These are phyloP conservation scores for Pugionium dolabratum DNA, from an alignment of 345 rosid genomes.

Conservation along the genomic window DNA sequence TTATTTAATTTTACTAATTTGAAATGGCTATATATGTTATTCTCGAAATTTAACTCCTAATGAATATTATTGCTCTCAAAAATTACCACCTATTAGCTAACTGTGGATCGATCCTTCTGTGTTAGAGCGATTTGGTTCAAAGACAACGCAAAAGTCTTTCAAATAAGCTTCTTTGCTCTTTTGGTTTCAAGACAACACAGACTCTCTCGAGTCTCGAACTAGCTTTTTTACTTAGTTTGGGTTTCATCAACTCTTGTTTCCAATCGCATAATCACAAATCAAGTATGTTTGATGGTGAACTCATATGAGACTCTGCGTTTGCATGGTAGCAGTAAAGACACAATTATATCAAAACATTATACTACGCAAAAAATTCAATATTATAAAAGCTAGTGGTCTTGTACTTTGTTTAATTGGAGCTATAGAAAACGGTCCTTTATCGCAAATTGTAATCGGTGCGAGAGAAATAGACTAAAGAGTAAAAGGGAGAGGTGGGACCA, in stretches of 20 bases:
- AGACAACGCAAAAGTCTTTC: not conserved
- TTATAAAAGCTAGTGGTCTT: too few relatives aligned
- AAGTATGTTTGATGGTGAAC: not conserved
- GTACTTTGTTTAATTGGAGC: too few relatives aligned
- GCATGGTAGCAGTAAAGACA: too few relatives aligned
- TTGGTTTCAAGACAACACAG: not conserved
- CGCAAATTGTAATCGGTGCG: not conserved
- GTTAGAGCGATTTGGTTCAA: not conserved
- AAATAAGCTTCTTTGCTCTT: not conserved
- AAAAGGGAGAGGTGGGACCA: constrained; percentile 23
- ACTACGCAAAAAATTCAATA: too few relatives aligned
- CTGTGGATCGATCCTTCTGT: not conserved
- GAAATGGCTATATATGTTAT: not conserved
- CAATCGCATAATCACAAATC: not conserved
- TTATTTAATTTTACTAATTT: not conserved
- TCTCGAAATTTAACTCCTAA: not conserved
- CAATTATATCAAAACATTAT: too few relatives aligned
- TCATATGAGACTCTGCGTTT: not conserved
- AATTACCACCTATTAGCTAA: constrained; percentile 2
- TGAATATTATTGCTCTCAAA: not conserved
- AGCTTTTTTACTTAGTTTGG: not conserved
- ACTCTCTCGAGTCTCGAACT: not conserved
- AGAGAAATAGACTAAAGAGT: constrained; percentile 5
- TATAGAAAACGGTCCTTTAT: not conserved
- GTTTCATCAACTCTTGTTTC: not conserved